These are phyloP conservation scores for Silene conica DNA, from an alignment of 148 eudicot species.

Conservation along the genomic window DNA sequence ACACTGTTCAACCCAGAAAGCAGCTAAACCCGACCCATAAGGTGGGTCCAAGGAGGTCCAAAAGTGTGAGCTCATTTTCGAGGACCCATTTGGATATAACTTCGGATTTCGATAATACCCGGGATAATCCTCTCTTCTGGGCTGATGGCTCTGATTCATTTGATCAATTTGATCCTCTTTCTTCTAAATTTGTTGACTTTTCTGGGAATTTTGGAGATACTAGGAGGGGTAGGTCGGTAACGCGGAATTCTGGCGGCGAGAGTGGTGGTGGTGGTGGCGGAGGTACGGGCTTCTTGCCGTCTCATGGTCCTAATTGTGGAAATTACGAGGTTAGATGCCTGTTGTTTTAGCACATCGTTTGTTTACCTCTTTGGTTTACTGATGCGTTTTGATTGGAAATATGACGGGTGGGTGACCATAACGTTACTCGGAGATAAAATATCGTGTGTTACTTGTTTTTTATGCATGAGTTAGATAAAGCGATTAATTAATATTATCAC, in stretches of 20 bases:
- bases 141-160: conserved; percentile 28
- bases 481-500: no score
- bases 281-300: conserved; percentile 39
- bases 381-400: no score
- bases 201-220: conserved; percentile 20
- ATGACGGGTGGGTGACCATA: no score
- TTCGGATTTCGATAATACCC: conserved; percentile 49
- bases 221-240: conserved; percentile 52
- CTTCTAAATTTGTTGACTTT: conserved; percentile 6
- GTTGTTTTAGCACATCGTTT: no score
- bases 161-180: conserved; percentile 18
- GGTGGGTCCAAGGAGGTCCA: conserved; percentile 37
- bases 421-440: no score
- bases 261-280: conserved; percentile 16
- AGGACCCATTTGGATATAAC: conserved; percentile 32
- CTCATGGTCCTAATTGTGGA: not conserved
- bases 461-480: no score
- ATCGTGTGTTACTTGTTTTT: no score
- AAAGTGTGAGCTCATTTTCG: conserved; percentile 50
- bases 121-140: conserved; percentile 72
- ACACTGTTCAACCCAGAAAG: conserved; percentile 10
- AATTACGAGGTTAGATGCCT: not conserved
- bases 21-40: conserved; percentile 26
- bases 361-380: no score
- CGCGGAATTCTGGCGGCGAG: conserved; percentile 28